These are phyloP conservation scores for Murraya koenigii DNA, from an alignment of 345 rosid genomes.

Conservation along the genomic window DNA sequence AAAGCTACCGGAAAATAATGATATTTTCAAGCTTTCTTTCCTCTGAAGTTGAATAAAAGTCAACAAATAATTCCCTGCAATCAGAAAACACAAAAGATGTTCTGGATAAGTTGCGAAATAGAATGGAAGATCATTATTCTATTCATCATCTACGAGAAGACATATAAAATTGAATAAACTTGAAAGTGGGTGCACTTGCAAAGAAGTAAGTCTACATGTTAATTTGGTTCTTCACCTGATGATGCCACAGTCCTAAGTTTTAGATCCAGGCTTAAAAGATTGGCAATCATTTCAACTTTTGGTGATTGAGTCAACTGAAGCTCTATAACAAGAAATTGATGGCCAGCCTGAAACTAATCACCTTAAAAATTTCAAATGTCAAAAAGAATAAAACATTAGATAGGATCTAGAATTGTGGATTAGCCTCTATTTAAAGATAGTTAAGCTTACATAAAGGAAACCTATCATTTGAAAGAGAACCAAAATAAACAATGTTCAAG, in stretches of 20 bases:
- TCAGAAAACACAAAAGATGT: not conserved
- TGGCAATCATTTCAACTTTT: constrained; percentile 78
- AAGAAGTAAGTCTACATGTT: too few species aligned
- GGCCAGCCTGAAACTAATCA: constrained; percentile 89
- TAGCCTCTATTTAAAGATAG: not conserved
- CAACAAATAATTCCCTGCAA: constrained; percentile 65
- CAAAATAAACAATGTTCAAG: not conserved
- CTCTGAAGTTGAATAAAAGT: constrained; percentile 65
- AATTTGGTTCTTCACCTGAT: constrained; percentile 37
- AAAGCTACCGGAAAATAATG: constrained; percentile 68
- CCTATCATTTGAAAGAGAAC: not conserved
- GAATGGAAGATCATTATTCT: not conserved
- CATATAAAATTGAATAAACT: too few species aligned
- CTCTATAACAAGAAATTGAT: constrained; percentile 65
- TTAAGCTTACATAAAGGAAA: not conserved
- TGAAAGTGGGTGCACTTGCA: too few species aligned
- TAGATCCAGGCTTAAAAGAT: constrained; percentile 55
- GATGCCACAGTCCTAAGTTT: constrained; percentile 58
- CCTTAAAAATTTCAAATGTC: constrained; percentile 19
- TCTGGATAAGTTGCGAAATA: not conserved
- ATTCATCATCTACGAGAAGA: too few species aligned
- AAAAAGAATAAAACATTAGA: not conserved
- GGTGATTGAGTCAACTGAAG: constrained; percentile 77
- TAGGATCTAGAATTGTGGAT: not conserved
- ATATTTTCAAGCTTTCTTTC: constrained; percentile 39